Evolutionary conservation across 2,329 filamentous ascomycete species (phyloP).

Genomic region (Plenodomus tracheiphilus): DNA sequence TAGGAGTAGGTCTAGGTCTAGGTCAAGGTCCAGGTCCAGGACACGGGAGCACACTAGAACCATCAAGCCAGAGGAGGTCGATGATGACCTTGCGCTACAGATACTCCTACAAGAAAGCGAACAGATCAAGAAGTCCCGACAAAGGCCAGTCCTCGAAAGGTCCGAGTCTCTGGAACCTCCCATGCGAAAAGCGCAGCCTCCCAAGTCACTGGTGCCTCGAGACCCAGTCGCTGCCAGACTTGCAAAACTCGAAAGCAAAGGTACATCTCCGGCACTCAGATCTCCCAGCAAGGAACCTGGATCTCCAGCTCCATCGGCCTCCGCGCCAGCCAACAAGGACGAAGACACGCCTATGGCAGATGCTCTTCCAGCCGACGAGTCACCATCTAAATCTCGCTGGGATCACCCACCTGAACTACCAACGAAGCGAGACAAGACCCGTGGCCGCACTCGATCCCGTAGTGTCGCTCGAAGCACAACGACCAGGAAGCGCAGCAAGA

Average conservation of each 20-base stretch:
- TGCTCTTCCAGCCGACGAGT: slow-evolving; percentile 20
- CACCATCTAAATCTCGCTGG: slow-evolving; percentile 27
- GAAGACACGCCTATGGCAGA: slow-evolving; percentile 36
- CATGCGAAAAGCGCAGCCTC: slow-evolving; percentile 40
- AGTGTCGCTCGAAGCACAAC: slow-evolving; percentile 30
- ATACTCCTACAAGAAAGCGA: slow-evolving; percentile 43
- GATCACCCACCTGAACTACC: slow-evolving; percentile 27
- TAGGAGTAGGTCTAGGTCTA: slow-evolving; percentile 23
- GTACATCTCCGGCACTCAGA: slow-evolving; percentile 25
- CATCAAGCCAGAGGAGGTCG: slow-evolving; percentile 38
- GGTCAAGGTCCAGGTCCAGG: slow-evolving; percentile 26
- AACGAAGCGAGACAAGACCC: slow-evolving; percentile 25
- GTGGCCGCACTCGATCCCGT: slow-evolving; percentile 35
- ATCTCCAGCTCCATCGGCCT: slow-evolving; percentile 15
- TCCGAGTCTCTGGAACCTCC: slow-evolving; percentile 47
- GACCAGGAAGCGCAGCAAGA: slow-evolving; percentile 32
- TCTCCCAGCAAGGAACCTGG: slow-evolving; percentile 29
- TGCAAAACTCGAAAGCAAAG: slow-evolving; percentile 35
- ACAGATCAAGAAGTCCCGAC: slow-evolving; percentile 42
- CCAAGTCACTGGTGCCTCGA: slow-evolving; percentile 41
- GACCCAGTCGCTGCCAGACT: slow-evolving; percentile 36
- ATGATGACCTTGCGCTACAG: slow-evolving; percentile 42
- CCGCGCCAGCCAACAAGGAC: slow-evolving; percentile 13
- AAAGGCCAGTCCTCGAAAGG: slow-evolving; percentile 41
- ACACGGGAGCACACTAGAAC: slow-evolving; percentile 28